Evolutionary conservation across 306 rosid genomes (phyloP).

Genomic region (Elaeagnus macrophylla): DNA sequence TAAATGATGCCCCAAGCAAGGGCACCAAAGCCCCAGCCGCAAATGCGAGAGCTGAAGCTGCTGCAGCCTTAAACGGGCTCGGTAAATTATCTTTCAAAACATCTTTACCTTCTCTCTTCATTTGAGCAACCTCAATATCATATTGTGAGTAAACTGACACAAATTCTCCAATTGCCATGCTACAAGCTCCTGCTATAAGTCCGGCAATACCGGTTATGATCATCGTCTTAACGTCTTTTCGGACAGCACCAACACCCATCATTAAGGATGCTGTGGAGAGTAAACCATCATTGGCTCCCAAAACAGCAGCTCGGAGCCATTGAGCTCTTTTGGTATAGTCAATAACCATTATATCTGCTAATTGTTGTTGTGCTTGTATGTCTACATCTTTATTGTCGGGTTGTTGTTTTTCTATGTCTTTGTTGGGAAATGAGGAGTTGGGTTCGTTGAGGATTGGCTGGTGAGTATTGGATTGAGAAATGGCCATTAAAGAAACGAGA

Average conservation of each 20-base stretch:
- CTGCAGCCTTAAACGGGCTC: constrained; percentile 16
- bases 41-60: constrained; percentile 22
- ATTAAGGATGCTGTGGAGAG: constrained; percentile 8
- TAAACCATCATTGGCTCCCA: constrained; percentile 11
- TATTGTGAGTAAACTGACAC: constrained; percentile 21
- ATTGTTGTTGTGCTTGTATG: too few relatives aligned
- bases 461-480: background rate
- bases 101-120: background rate
- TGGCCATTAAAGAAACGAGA: too few relatives aligned
- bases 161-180: constrained; percentile 27
- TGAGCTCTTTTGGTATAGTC: constrained; percentile 12
- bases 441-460: background rate
- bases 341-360: too few relatives aligned
- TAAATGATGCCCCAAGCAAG: constrained; percentile 1
- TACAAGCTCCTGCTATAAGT: constrained; percentile 22
- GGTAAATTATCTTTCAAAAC: background rate
- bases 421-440: too few relatives aligned
- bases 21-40: constrained; percentile 17
- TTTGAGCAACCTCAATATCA: constrained; percentile 17
- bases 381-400: too few relatives aligned
- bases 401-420: too few relatives aligned
- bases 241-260: constrained; percentile 19
- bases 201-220: constrained; percentile 17
- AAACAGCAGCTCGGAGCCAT: constrained; percentile 16
- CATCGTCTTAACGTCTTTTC: constrained; percentile 5